Base-by-base conservation (phyloP, 805 yeast genomes). In the Starmera dryadoides region DNA sequence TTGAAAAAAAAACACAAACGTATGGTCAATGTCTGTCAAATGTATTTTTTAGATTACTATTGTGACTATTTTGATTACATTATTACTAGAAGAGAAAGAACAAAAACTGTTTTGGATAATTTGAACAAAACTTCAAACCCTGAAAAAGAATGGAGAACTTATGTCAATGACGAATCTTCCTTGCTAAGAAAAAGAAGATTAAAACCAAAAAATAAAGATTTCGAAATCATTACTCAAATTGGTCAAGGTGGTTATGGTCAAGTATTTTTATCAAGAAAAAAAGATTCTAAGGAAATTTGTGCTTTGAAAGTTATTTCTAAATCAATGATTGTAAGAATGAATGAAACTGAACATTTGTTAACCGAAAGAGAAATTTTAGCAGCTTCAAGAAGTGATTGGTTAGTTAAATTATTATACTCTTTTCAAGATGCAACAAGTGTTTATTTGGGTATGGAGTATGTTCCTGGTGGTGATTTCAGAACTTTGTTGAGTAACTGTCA, bases 201-300 rank as follows among this genome's bases (percentile, higher is more conserved):
- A 42, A 86, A 87, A 61, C 95, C 97, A 28, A 86, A 83, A 58
- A 93, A 89, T 57, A 89, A 89, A 50, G 98, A 93, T 61, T 93
- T 93, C 58, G 94, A 88, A 58, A 86, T 91, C 69, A 82, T 93
- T 48, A 93, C 99, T 1, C 98, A 93, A 66, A 97, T 93, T 25
- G 99, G 99, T 12, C 98, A 93, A 67, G 99, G 99, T 56, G 99
- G 99, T 3, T 93, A 93, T 57, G 99, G 99, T 19, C 97, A 93
- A 63, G 99, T 93, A n/a, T 93, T 86, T 53, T 66, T 93, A 45
- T 97, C 99, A 1, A 76, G 89, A 49, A 93, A 93, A 69, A 81
- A 80, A 49, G 99, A 93, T 55, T 88, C 98, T 1, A 78, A 81
- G 46, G 99, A 93, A 62, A 83, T 93, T 35, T 91, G 96, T 63